phyloP scores from a whole-genome alignment of 83 land plant genomes.

The Thuja plicata region DNA sequence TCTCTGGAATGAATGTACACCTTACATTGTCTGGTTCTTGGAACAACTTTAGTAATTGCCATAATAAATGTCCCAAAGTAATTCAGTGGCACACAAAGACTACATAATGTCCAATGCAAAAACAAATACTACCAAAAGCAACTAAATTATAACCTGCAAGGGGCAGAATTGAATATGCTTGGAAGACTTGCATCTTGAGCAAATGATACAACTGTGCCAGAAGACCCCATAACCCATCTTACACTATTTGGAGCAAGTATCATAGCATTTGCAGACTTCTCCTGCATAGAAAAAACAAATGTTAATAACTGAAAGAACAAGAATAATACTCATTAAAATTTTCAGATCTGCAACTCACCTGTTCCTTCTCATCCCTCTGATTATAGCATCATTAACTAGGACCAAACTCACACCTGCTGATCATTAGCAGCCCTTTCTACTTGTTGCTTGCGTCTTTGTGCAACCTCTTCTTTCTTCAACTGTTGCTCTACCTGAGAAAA shows the following conservation, averaged over 20 bases:
- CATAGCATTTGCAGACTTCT: slow-evolving; percentile 52
- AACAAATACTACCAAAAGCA: background rate
- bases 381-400: slow-evolving; percentile 33
- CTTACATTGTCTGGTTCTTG: too few relatives aligned
- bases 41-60: too few relatives aligned
- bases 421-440: slow-evolving; percentile 75
- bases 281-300: slow-evolving; percentile 35
- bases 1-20: too few relatives aligned
- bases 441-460: slow-evolving; percentile 69
- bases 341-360: slow-evolving; percentile 28
- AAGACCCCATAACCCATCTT: slow-evolving; percentile 73
- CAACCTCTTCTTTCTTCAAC: slow-evolving; percentile 80
- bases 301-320: background rate
- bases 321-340: background rate
- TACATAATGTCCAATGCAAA: background rate
- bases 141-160: slow-evolving; percentile 43
- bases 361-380: slow-evolving; percentile 55
- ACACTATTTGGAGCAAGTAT: slow-evolving; percentile 48
- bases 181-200: slow-evolving; percentile 62
- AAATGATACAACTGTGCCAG: slow-evolving; percentile 72
- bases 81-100: background rate
- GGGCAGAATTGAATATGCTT: slow-evolving; percentile 53
- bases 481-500: slow-evolving; percentile 23
- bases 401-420: slow-evolving; percentile 53
- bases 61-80: background rate